These are phyloP conservation scores for Cordyceps tenuipes DNA, from an alignment of 2,329 filamentous ascomycete genomes.

Conservation along the genomic window DNA sequence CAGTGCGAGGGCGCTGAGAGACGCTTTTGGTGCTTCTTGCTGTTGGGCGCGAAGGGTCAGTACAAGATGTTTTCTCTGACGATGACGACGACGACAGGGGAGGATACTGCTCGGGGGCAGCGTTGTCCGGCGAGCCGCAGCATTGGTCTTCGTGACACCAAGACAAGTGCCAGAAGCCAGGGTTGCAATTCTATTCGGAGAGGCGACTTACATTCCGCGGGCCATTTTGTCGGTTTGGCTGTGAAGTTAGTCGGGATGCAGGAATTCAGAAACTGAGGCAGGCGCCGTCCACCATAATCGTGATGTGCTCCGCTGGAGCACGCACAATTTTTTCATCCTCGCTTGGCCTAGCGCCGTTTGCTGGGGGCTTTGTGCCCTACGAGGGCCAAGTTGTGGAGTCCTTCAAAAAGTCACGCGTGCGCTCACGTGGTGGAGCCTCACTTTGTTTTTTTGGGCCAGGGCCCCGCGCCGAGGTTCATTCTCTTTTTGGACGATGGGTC, in stretches of 20 bases:
- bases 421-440: constrained; percentile 12
- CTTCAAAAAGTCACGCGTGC: background rate
- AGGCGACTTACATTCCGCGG: constrained; percentile 51
- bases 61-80: constrained; percentile 16
- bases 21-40: constrained; percentile 99
- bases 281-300: constrained; percentile 14
- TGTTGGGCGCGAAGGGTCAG: constrained; percentile 32
- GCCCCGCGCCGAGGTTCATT: constrained; percentile 7
- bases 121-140: background rate
- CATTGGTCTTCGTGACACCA: background rate
- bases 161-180: background rate
- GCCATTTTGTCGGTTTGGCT: constrained; percentile 48
- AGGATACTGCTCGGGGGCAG: background rate
- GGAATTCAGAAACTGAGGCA: constrained; percentile 22
- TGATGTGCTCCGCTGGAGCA: constrained; percentile 22
- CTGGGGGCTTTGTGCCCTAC: constrained; percentile 29
- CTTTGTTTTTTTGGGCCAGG: background rate
- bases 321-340: constrained; percentile 22
- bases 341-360: constrained; percentile 19
- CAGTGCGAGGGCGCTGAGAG: constrained; percentile 98
- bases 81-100: no score
- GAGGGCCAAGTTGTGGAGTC: background rate
- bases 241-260: constrained; percentile 30
- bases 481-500: constrained; percentile 1
- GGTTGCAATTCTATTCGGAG: background rate